phyloP scores from a whole-genome alignment of 2,329 filamentous ascomycete species.

The Cucurbitaria berberidis region DNA sequence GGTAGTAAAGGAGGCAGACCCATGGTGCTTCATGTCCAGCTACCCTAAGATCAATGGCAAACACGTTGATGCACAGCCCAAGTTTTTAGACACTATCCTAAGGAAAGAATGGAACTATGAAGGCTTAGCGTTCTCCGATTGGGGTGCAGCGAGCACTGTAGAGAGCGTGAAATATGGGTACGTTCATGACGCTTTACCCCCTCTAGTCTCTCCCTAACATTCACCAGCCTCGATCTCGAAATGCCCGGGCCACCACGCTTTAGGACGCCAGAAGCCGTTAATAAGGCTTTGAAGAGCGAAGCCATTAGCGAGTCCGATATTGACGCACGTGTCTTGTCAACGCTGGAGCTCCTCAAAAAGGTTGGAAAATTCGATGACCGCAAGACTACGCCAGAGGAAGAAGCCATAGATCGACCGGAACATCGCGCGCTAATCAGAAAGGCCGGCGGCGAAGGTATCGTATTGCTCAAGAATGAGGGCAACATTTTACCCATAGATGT shows the following conservation, averaged over 20 bases:
- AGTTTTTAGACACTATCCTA: conserved; percentile 53
- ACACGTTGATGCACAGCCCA: conserved; percentile 40
- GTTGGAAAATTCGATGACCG: conserved; percentile 16
- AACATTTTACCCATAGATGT: conserved; percentile 52
- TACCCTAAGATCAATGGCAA: conserved; percentile 21
- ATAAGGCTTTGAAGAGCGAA: conserved; percentile 64
- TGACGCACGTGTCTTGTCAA: conserved; percentile 4
- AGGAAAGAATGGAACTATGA: conserved; percentile 53
- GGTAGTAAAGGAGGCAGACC: conserved; percentile 65
- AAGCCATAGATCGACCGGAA: conserved; percentile 16
- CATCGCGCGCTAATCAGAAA: conserved; percentile 17
- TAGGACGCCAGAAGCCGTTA: conserved; percentile 68
- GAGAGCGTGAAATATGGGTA: conserved; percentile 19
- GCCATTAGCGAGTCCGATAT: conserved; percentile 5
- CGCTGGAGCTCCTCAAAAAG: conserved; percentile 10
- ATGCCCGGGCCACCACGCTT: conserved; percentile 32
- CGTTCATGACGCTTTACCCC: conserved; percentile 33
- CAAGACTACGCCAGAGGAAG: conserved; percentile 11
- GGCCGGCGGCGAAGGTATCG: conserved; percentile 55
- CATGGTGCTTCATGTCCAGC: conserved; percentile 60
- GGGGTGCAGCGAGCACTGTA: conserved; percentile 22
- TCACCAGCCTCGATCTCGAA: conserved; percentile 33
- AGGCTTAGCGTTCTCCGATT: conserved; percentile 46
- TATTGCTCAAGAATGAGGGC: conserved; percentile 58
- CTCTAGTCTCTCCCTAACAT: background rate